phyloP scores from a whole-genome alignment of 1,284 basidiomycete genomes.

The Heliocybe sulcata region DNA sequence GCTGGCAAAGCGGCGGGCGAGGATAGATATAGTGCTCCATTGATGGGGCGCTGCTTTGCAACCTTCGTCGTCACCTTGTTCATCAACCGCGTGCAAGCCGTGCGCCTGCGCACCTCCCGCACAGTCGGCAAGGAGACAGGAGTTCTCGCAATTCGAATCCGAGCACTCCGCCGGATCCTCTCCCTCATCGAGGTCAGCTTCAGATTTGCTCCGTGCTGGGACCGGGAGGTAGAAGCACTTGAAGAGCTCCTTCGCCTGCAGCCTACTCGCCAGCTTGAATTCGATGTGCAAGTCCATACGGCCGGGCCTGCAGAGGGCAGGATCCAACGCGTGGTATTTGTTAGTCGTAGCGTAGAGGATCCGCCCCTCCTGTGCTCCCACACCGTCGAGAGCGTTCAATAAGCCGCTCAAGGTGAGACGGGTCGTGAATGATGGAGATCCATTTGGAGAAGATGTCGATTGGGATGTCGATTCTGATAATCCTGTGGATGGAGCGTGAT shows the following conservation, averaged over 20 bases:
- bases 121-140: no score
- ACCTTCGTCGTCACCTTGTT: no score
- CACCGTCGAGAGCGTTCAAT: slow-evolving; percentile 69
- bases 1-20: slow-evolving; percentile 51
- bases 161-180: no score
- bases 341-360: slow-evolving; percentile 76
- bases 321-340: slow-evolving; percentile 57
- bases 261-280: slow-evolving; percentile 60
- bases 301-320: slow-evolving; percentile 70
- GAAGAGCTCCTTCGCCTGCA: slow-evolving; percentile 59
- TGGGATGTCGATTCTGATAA: background rate
- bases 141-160: no score
- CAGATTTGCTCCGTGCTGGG: no score
- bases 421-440: slow-evolving; percentile 9
- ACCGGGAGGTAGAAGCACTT: no score
- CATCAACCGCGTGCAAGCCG: no score
- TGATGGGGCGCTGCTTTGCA: no score
- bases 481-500: background rate
- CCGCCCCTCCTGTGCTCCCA: slow-evolving; percentile 70
- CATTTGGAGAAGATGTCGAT: background rate
- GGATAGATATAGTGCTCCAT: slow-evolving; percentile 8
- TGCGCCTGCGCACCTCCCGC: no score
- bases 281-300: slow-evolving; percentile 76
- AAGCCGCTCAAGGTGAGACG: slow-evolving; percentile 63
- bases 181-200: no score